A percentile compares a stretch with the other conserved stretches of the same genome.
These are phyloP conservation scores for Epichloe bromicola DNA, from an alignment of 2,329 filamentous ascomycete genomes.

Conservation along the genomic window DNA sequence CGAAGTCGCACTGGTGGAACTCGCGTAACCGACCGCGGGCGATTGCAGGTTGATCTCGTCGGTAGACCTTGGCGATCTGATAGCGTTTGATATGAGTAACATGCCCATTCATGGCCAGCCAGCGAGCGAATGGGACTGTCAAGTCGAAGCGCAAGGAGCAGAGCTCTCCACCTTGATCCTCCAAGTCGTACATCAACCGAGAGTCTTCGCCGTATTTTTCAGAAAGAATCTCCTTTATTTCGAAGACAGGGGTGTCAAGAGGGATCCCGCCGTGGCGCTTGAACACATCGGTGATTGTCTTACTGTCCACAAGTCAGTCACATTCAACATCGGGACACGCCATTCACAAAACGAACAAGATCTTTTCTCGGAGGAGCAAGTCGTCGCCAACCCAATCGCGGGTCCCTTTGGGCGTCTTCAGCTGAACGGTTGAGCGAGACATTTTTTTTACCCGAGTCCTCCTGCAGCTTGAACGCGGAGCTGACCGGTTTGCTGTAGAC, in stretches of 20 bases:
- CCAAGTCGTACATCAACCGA: conserved; percentile 80
- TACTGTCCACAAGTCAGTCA: conserved; percentile 13
- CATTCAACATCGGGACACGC: neutral
- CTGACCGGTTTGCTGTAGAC: too few species aligned
- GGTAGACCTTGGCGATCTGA: conserved; percentile 78
- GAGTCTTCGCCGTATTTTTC: conserved; percentile 90
- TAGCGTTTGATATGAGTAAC: conserved; percentile 75
- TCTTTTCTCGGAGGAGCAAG: conserved; percentile 68
- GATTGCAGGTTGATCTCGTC: conserved; percentile 44
- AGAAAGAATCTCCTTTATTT: conserved; percentile 72
- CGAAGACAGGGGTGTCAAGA: conserved; percentile 74
- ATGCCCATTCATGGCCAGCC: conserved; percentile 82
- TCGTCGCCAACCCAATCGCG: conserved; percentile 73
- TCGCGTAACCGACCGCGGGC: conserved; percentile 88
- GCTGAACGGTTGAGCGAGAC: neutral
- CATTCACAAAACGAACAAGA: conserved; percentile 36
- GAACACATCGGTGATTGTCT: conserved; percentile 63
- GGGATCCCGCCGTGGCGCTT: conserved; percentile 71
- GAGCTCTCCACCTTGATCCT: conserved; percentile 72
- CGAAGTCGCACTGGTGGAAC: conserved; percentile 96
- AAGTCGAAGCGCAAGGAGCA: conserved; percentile 71
- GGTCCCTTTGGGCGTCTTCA: conserved; percentile 41
- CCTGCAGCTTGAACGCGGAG: too few species aligned
- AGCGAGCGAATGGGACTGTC: conserved; percentile 83
- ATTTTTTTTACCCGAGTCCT: too few species aligned